Evolutionary conservation across 2,329 filamentous ascomycete genomes (phyloP).

Genomic region (Alternaria gansuensis): DNA sequence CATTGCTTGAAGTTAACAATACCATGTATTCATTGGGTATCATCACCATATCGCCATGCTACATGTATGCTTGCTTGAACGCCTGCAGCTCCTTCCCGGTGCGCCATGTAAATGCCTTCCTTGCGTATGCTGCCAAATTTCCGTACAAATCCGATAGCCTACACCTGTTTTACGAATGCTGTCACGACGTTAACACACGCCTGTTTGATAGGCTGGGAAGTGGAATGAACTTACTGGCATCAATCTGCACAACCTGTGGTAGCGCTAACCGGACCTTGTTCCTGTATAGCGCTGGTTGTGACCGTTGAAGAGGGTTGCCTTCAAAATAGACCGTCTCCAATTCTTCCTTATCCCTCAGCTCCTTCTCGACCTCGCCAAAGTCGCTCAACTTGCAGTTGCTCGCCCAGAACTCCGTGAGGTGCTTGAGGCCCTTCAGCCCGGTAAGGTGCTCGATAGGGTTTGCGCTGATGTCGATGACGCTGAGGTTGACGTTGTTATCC

Average conservation of each 20-base stretch:
- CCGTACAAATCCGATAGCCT: neutral
- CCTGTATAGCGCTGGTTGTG: constrained; percentile 82
- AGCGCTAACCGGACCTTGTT: constrained; percentile 91
- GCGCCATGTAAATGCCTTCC: constrained; percentile 16
- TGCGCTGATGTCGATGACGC: constrained; percentile 86
- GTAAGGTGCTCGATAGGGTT: constrained; percentile 81
- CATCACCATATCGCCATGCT: constrained; percentile 1
- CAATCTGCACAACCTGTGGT: constrained; percentile 90
- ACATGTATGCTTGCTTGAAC: constrained; percentile 8
- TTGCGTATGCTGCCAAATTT: neutral
- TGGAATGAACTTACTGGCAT: constrained; percentile 80
- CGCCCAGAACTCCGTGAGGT: constrained; percentile 93
- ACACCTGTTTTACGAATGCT: constrained; percentile 29
- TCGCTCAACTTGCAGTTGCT: constrained; percentile 84
- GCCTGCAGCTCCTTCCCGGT: constrained; percentile 1
- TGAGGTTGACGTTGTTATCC: constrained; percentile 60
- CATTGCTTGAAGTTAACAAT: neutral
- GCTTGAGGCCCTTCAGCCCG: constrained; percentile 72
- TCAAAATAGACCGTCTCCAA: constrained; percentile 96
- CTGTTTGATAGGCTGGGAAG: neutral
- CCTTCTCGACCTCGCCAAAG: constrained; percentile 82
- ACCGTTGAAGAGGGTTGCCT: constrained; percentile 86
- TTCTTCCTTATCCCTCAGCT: constrained; percentile 78
- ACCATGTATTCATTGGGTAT: constrained; percentile 19
- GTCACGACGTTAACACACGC: neutral